Percentiles rank a stretch among this genome's conserved stretches.
Evolutionary conservation across 2,329 filamentous ascomycete genomes (phyloP).

Genomic region (Aspergillus phoenicis): DNA sequence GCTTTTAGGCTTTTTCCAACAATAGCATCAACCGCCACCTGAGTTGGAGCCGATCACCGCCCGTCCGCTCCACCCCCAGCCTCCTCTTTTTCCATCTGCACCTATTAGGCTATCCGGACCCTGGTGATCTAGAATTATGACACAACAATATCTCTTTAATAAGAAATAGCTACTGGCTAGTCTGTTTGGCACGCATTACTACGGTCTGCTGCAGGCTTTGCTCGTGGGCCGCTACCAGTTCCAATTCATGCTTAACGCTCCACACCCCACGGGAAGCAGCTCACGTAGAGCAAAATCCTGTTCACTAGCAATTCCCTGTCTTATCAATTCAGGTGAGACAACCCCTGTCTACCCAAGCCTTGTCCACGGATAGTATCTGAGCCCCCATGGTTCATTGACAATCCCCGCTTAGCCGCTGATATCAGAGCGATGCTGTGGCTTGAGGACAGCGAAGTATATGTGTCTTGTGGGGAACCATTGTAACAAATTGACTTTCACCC

Average conservation of each 20-base stretch:
- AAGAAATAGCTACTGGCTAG: background rate
- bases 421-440: background rate
- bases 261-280: background rate
- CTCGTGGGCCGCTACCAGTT: background rate
- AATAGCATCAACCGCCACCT: conserved; percentile 9
- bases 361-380: background rate
- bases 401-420: background rate
- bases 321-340: background rate
- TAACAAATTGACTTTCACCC: background rate
- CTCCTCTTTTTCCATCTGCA: conserved; percentile 12
- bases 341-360: background rate
- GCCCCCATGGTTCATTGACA: background rate
- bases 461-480: background rate
- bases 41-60: conserved; percentile 7
- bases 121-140: background rate
- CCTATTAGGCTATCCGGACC: background rate
- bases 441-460: background rate
- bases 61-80: conserved; percentile 19
- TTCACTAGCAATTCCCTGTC: background rate
- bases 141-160: background rate
- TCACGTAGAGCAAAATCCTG: background rate
- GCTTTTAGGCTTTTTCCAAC: background rate
- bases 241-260: background rate
- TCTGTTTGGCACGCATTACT: background rate
- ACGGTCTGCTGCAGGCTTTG: background rate